Evolutionary conservation across 257 asterid genomes (phyloP).

Genomic region (Capsicum pubescens): DNA sequence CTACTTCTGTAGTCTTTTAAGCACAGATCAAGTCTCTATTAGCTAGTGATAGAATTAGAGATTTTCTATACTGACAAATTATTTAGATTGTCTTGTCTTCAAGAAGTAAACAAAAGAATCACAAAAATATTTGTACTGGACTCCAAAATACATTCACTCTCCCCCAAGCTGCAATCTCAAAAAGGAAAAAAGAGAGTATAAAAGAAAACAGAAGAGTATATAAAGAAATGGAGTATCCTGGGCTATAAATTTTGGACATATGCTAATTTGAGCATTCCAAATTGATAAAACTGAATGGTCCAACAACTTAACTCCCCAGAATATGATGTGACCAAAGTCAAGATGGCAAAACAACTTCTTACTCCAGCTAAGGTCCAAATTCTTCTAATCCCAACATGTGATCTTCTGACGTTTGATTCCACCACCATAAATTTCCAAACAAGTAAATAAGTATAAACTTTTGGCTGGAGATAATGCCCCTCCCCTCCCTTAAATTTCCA

Average conservation of each 20-base stretch:
- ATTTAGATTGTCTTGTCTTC: not conserved
- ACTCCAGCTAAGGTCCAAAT: constrained; percentile 13
- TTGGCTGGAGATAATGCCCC: constrained; percentile 41
- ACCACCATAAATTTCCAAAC: constrained; percentile 31
- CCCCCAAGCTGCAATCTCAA: not conserved
- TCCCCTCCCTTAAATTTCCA: no score
- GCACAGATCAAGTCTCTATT: not conserved
- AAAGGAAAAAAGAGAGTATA: not conserved
- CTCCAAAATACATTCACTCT: not conserved
- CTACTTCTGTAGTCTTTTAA: not conserved
- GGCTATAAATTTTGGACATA: not conserved
- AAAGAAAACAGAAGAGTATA: not conserved
- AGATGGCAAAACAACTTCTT: constrained; percentile 1
- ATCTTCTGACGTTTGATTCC: constrained; percentile 32
- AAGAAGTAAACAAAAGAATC: not conserved
- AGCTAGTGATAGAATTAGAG: not conserved
- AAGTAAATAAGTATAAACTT: constrained; percentile 26
- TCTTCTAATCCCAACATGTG: constrained; percentile 31
- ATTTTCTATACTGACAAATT: not conserved
- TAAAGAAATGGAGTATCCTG: not conserved
- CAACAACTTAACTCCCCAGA: constrained; percentile 18
- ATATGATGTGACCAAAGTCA: not conserved
- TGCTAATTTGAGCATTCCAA: constrained; percentile 12
- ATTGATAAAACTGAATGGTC: constrained; percentile 5
- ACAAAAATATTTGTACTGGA: not conserved